phyloP scores from a whole-genome alignment of 805 yeast genomes.

The Candida ipomoeae region DNA sequence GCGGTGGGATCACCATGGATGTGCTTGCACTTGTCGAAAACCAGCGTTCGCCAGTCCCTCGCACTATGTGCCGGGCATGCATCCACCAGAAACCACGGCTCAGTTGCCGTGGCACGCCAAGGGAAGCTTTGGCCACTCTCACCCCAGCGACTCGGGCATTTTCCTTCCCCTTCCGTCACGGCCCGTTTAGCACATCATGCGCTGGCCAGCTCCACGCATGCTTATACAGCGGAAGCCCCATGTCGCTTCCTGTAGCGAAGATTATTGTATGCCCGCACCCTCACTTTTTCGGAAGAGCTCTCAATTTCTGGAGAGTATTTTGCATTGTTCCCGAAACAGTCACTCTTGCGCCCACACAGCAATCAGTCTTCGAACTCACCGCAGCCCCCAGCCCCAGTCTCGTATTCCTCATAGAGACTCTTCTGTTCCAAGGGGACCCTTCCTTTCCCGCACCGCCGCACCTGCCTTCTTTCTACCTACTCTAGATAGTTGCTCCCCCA shows the following conservation, averaged over 20 bases:
- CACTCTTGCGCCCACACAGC: conserved; percentile 4
- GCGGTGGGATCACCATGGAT: not conserved
- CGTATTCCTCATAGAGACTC: not conserved
- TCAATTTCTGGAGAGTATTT: conserved; percentile 1
- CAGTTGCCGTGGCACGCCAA: not conserved
- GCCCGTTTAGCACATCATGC: not conserved
- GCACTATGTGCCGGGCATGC: not conserved
- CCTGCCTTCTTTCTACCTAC: not conserved
- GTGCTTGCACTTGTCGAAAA: not conserved
- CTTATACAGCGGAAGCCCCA: not conserved
- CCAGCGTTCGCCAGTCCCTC: not conserved
- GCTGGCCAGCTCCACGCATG: not conserved
- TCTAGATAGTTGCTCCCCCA: not conserved
- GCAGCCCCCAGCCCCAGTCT: not conserved
- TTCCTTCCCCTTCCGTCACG: too few relatives aligned
- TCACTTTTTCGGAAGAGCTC: conserved; percentile 3
- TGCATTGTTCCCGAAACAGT: conserved; percentile 2
- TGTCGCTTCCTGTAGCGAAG: conserved; percentile 4
- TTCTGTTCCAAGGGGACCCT: not conserved
- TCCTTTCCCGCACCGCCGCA: not conserved
- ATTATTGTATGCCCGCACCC: conserved; percentile 5
- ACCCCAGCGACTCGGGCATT: not conserved
- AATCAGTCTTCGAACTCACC: not conserved
- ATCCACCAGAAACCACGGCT: not conserved
- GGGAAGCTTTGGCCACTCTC: not conserved